Conservation (phyloP, 2,329 filamentous ascomycete species). For the Pseudofabraea citricarpa region DNA sequence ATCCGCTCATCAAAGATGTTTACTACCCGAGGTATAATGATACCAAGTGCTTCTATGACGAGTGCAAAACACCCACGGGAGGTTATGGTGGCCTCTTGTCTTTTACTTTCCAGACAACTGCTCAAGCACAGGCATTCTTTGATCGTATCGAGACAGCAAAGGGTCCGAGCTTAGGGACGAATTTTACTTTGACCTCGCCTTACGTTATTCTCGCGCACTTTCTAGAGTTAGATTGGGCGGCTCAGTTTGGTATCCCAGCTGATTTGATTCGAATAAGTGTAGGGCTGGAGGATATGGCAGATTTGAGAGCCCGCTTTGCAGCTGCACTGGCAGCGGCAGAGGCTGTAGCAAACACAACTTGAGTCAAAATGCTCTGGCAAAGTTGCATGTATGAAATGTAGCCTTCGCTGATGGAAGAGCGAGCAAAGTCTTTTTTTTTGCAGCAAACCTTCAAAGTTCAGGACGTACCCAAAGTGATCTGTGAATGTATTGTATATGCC, state of each 20-base stretch:
- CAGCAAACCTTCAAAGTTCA: too few species aligned
- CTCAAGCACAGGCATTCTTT: constrained; percentile 76
- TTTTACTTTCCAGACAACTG: constrained; percentile 67
- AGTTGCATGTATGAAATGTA: too few species aligned
- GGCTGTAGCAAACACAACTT: too few species aligned
- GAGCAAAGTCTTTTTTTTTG: too few species aligned
- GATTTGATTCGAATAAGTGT: constrained; percentile 83
- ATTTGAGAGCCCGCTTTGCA: constrained; percentile 59
- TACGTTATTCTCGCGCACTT: constrained; percentile 93
- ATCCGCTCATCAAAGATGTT: constrained; percentile 64
- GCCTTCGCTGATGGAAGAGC: too few species aligned
- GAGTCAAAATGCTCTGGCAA: too few species aligned
- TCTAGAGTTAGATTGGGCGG: constrained; percentile 85
- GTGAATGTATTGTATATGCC: too few species aligned
- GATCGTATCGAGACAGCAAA: constrained; percentile 85
- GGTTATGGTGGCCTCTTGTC: constrained; percentile 91
- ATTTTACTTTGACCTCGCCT: constrained; percentile 89
- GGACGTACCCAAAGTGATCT: too few species aligned
- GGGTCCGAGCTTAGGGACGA: constrained; percentile 90
- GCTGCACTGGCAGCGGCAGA: constrained; percentile 61
- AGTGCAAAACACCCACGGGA: constrained; percentile 64
- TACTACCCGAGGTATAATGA: constrained; percentile 82
- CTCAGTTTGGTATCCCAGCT: constrained; percentile 72
- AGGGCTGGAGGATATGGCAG: constrained; percentile 73
- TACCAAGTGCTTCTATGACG: constrained; percentile 71